Base-by-base conservation (phyloP, 140 eudicot species). In the Bidens hawaiensis region DNA sequence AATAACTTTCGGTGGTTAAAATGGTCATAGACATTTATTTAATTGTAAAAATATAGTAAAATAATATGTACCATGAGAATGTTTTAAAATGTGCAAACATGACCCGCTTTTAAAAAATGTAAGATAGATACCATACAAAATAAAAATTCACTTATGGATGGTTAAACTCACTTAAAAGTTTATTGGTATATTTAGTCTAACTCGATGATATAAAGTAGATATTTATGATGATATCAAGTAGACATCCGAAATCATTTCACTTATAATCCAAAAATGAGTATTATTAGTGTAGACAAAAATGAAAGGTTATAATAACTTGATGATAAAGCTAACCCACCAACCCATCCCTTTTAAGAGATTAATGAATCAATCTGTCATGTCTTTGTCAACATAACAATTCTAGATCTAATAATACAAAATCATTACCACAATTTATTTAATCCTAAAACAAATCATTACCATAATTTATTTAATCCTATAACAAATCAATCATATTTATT, bases 321-420 rank as follows among this genome's bases (percentile, higher is more conserved):
- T 66, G 84, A 75, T 68, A 77, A 78, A 78, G 77, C 65, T 77
- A 75, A 24, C 33, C 65, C 72, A 75, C 75, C 80, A 69, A 72
- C 64, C 70, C 57, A 38, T 38, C 36, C 64, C 4, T 70, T 68
- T 59, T 43, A 34, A 64, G 25, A 18, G 23, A 28, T 28, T 41
- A 36, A 24, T 67, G n/a, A n/a, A n/a, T n/a, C n/a, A n/a, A n/a
- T n/a, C 5, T 51, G 58, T 45, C 68, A 30, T 52, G 59, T 42
- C 61, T 62, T 53, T 62, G 21, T 71, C 67, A 62, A 46, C 24
- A 57, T 10, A 45, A 26, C 60, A 54, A 54, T 0, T 15, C n/a
- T 24, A 52, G 19, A 25, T 53, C 21, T 26, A 53, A 53, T 27
- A 26, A 27, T 27, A 55, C 41, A 6, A 55, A 15, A 55, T 55